phyloP scores from a whole-genome alignment of 2,329 filamentous ascomycete species.

The Colletotrichum graminicola region DNA sequence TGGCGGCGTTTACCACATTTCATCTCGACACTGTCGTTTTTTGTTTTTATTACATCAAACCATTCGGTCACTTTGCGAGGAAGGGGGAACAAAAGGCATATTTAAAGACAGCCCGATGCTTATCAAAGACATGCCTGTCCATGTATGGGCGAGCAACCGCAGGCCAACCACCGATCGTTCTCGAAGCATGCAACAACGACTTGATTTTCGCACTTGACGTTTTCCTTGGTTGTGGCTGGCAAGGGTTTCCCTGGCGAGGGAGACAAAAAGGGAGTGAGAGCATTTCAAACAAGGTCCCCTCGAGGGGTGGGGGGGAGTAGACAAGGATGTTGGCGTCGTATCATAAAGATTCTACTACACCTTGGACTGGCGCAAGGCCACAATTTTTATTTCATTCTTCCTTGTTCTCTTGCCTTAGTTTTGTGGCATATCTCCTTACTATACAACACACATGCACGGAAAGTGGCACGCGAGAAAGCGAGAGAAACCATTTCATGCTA shows the following conservation, averaged over 20 bases:
- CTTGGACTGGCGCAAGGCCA: conserved; percentile 24
- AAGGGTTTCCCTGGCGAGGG: conserved; percentile 12
- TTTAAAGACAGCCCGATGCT: conserved; percentile 8
- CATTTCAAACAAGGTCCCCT: conserved; percentile 28
- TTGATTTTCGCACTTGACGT: background rate
- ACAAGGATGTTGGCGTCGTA: conserved; percentile 23
- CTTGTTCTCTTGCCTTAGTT: background rate
- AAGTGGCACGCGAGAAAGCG: background rate
- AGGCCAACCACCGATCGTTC: conserved; percentile 23
- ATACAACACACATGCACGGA: conserved; percentile 5
- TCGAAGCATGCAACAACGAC: conserved; percentile 13
- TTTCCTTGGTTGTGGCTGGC: background rate
- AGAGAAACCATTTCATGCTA: background rate
- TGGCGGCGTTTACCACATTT: conserved; percentile 36
- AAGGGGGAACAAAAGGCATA: background rate
- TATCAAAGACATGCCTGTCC: background rate
- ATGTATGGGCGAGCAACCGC: conserved; percentile 20
- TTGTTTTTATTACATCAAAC: background rate
- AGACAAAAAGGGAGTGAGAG: conserved; percentile 22
- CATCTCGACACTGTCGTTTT: conserved; percentile 10
- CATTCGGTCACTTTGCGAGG: background rate
- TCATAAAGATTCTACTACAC: conserved; percentile 4
- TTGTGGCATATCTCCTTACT: background rate
- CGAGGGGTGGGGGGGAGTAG: conserved; percentile 31
- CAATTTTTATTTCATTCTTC: background rate